Base-by-base conservation (phyloP, 192 early-diverging fungal species). In the Linnemannia schmuckeri region DNA sequence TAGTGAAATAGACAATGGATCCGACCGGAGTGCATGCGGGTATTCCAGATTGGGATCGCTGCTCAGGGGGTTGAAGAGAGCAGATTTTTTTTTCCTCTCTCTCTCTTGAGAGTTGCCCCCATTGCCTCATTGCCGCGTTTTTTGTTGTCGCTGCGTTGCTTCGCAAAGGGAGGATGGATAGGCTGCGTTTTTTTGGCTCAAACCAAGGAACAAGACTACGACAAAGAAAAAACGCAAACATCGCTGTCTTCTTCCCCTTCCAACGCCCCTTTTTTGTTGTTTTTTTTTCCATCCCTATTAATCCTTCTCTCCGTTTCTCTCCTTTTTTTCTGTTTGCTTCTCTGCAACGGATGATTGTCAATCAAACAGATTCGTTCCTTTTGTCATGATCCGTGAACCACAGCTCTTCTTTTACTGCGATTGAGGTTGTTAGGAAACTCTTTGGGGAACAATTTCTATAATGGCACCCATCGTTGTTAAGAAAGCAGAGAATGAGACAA, bases 21-120 rank as follows among this genome's bases (percentile, higher is more conserved):
- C 30, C 61, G 61, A 30, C 9, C 44, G 7, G 15, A 22, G 5
- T 46, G 42, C 40, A 72, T 72, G 71, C 61, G 61, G 61, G 30
- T 66, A 66, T 66, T 66, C 61, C 61, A 66, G 61, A 66, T 66
- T 66, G 61, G 61, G 61, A 24, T 33, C 49, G 49, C 49, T 17
- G 49, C 49, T 52, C 49, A 52, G 49, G 24, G 30, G 27, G 3
- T 24, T 27, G 27, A 27, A 10, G 24, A 61, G 27, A 66, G 61
- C 27, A 30, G 61, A 66, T 17, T 10, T 66, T 33, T 33, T 30
- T 66, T 66, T 10, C n/a, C 27, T 55, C 10, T 66, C 1, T 66
- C n/a, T 30, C 12, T 33, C 33, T 30, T 8, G 10, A 66, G 13
- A 30, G 61, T 66, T 57, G 6, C 0, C 55, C 42, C 49, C 55